A percentile compares a stretch with the other conserved stretches of the same genome.
phyloP scores from a whole-genome alignment of 257 asterid species.

The Forsythia suspensa region DNA sequence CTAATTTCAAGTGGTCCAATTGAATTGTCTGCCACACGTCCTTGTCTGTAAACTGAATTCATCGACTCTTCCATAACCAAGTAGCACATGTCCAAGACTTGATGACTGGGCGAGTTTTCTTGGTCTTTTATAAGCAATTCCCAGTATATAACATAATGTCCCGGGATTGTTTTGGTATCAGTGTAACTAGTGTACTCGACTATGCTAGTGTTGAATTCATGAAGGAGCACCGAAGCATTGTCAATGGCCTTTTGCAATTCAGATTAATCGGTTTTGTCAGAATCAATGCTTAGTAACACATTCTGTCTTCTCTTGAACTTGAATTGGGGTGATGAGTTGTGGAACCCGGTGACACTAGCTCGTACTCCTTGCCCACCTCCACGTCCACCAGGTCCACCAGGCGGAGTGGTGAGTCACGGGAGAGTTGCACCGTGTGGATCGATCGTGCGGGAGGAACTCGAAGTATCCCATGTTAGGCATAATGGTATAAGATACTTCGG shows the following conservation, averaged over 20 bases:
- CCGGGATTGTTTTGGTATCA: slow-evolving; percentile 61
- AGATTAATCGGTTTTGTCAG: slow-evolving; percentile 73
- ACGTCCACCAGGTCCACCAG: slow-evolving; percentile 68
- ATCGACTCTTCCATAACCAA: slow-evolving; percentile 61
- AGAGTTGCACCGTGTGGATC: slow-evolving; percentile 20
- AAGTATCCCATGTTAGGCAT: slow-evolving; percentile 95
- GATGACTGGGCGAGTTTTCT: slow-evolving; percentile 26
- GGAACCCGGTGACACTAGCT: slow-evolving; percentile 61
- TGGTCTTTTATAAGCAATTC: slow-evolving; percentile 55
- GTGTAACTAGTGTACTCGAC: slow-evolving; percentile 80
- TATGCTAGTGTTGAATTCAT: slow-evolving; percentile 33
- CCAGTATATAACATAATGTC: slow-evolving; percentile 82
- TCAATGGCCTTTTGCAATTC: slow-evolving; percentile 71
- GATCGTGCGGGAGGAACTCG: slow-evolving; percentile 70
- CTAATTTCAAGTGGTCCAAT: slow-evolving; percentile 78
- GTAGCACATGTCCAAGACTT: slow-evolving; percentile 53
- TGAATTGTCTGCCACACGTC: slow-evolving; percentile 75
- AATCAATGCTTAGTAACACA: slow-evolving; percentile 64
- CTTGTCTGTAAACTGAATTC: slow-evolving; percentile 73
- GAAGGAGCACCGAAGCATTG: slow-evolving; percentile 41
- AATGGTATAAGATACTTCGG: slow-evolving; percentile 67
- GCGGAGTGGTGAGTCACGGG: slow-evolving; percentile 40
- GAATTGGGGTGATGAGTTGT: slow-evolving; percentile 76
- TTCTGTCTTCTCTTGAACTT: slow-evolving; percentile 69
- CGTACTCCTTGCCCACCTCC: slow-evolving; percentile 72